Evolutionary conservation across 164 flowering plant genomes (phyloP).

Genomic region (Kalanchoe fedtschenkoi): DNA sequence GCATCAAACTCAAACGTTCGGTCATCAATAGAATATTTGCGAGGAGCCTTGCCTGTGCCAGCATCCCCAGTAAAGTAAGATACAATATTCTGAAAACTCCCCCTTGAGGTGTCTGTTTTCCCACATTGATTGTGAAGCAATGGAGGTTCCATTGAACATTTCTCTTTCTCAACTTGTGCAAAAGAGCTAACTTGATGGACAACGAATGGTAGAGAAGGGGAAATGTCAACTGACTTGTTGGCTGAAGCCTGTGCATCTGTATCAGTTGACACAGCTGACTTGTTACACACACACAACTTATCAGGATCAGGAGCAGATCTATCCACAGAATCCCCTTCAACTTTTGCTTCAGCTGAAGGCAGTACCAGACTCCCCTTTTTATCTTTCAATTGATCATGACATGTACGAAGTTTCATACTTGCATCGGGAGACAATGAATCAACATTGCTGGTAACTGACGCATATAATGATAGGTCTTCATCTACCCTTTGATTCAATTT

Average conservation of each 20-base stretch:
- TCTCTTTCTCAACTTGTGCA: neutral
- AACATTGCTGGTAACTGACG: constrained; percentile 12
- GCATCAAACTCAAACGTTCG: neutral
- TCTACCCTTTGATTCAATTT: constrained; percentile 37
- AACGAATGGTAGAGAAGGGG: neutral
- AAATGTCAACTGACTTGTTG: neutral
- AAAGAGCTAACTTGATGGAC: neutral
- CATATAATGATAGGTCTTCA: constrained; percentile 25
- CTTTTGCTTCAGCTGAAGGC: neutral
- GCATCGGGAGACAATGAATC: constrained; percentile 7
- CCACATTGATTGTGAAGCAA: neutral
- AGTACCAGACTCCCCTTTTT: neutral
- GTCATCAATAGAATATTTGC: neutral
- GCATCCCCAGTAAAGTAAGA: neutral
- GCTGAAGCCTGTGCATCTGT: neutral
- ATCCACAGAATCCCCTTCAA: neutral
- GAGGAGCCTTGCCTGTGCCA: neutral
- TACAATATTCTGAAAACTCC: neutral
- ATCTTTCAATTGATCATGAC: neutral
- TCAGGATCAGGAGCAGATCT: neutral
- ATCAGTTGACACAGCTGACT: neutral
- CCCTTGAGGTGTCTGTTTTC: neutral
- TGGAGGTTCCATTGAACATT: neutral
- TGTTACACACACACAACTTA: neutral
- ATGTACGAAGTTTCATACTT: neutral